Conservation (phyloP, 148 eudicot species). For the Persicaria tinctoria region DNA sequence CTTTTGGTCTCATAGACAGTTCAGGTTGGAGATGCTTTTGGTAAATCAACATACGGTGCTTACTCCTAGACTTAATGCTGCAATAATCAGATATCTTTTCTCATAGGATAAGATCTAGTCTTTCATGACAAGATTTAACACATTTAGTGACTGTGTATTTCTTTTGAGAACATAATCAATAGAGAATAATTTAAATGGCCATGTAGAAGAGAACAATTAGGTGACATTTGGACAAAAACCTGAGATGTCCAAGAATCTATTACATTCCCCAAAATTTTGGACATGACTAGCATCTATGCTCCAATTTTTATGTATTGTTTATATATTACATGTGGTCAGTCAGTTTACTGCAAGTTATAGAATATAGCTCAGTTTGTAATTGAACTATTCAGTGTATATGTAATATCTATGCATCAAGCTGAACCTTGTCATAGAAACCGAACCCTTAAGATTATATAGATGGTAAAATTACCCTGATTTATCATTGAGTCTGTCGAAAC, state of each 20-base stretch:
- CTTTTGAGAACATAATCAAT: too few species aligned
- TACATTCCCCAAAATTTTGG: neutral
- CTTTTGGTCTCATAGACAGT: too few species aligned
- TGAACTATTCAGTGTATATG: neutral
- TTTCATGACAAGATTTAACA: too few species aligned
- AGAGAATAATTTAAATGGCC: neutral
- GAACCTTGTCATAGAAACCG: neutral
- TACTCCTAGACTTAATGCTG: too few species aligned
- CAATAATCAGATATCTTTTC: too few species aligned
- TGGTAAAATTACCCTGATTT: constrained; percentile 28
- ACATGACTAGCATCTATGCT: neutral
- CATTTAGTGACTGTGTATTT: too few species aligned
- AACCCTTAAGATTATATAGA: neutral
- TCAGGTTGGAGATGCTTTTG: too few species aligned
- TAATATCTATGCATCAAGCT: neutral
- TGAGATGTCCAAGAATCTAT: neutral
- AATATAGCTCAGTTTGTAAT: neutral
- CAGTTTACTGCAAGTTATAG: neutral
- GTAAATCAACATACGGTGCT: too few species aligned
- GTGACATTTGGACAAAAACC: neutral
- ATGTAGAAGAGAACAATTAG: neutral
- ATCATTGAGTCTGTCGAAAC: constrained; percentile 56
- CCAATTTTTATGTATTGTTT: too few species aligned
- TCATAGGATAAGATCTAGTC: too few species aligned
- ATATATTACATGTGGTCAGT: neutral